Base-by-base conservation (phyloP, 352 stramenopile species). In the Pythium rhizo-oryzae region DNA sequence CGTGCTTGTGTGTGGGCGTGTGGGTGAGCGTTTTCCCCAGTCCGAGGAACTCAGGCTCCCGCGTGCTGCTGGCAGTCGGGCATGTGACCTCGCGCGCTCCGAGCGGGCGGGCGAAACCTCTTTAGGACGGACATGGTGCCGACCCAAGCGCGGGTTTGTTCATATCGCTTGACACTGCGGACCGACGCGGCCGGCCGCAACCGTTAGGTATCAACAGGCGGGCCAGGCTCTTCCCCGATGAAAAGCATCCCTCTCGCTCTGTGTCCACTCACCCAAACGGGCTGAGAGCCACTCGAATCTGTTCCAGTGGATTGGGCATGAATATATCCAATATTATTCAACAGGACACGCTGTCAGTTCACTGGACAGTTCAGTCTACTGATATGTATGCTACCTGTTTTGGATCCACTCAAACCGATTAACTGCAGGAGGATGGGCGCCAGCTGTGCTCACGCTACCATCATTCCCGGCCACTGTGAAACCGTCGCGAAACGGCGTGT, bases 171-270 rank as follows among this genome's bases (percentile, higher is more conserved):
- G 6, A 19, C 41, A 47, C 41, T 47, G 37, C 15, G 5, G 18
- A 16, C 41, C 9, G 41, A 47, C 41, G 5, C n/a, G 41, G 46
- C 33, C 8, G 7, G 52, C 21, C 50, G 51, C 60, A 67, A 41
- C 60, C 60, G 50, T 60, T 67, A 67, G 60, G 60, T 67, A 67
- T 47, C 39, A 39, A n/a, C n/a, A n/a, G n/a, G n/a, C n/a, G n/a
- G n/a, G n/a, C n/a, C 51, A 21, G 28, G 2, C 28, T 6, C 3
- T 33, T 33, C 28, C n/a, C 2, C 28, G 28, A 33, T 53, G 16
- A 58, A 67, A 41, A 41, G 28, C 37, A 43, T 16, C 37, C 37
- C 11, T 4, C 37, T 43, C 37, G 37, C 37, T 43, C 37, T 9
- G 5, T 11, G 9, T 43, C 15, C 15, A 43, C 37, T 43, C 37